Conservation (phyloP, 2,329 filamentous ascomycete genomes). For the Aspergillus sclerotialis region DNA sequence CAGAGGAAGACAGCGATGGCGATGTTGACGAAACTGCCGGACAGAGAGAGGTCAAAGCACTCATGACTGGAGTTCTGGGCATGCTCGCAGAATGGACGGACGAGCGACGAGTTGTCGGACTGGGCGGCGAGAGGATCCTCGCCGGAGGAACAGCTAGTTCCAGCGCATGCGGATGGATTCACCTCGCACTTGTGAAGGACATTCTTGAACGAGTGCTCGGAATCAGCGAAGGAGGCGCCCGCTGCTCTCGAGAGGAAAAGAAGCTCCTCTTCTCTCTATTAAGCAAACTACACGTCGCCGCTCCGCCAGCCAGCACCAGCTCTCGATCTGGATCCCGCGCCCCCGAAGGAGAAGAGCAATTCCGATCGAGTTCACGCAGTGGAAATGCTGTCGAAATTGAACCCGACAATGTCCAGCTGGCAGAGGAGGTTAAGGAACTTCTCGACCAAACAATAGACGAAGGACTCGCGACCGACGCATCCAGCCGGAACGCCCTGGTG, state of each 20-base stretch:
- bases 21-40: conserved; percentile 74
- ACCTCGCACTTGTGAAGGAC: conserved; percentile 69
- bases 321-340: conserved; percentile 30
- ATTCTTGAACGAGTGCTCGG: conserved; percentile 68
- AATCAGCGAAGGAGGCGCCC: conserved; percentile 25
- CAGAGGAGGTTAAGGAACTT: conserved; percentile 50
- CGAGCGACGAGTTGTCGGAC: conserved; percentile 66
- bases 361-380: conserved; percentile 43
- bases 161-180: conserved; percentile 63
- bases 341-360: conserved; percentile 56
- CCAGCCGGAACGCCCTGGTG: conserved; percentile 38
- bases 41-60: conserved; percentile 43
- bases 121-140: conserved; percentile 44
- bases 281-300: conserved; percentile 72
- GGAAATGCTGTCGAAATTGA: conserved; percentile 44
- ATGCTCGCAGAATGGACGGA: conserved; percentile 89
- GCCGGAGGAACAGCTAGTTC: conserved; percentile 48
- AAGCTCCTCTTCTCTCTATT: conserved; percentile 73
- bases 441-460: conserved; percentile 51
- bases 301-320: conserved; percentile 51
- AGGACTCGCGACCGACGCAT: conserved; percentile 33
- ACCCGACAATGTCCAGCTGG: conserved; percentile 46
- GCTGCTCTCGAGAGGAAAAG: conserved; percentile 63
- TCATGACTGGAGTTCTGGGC: conserved; percentile 71
- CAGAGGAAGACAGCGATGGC: conserved; percentile 65